phyloP scores from a whole-genome alignment of 306 rosid genomes.

The Lupinus albus region DNA sequence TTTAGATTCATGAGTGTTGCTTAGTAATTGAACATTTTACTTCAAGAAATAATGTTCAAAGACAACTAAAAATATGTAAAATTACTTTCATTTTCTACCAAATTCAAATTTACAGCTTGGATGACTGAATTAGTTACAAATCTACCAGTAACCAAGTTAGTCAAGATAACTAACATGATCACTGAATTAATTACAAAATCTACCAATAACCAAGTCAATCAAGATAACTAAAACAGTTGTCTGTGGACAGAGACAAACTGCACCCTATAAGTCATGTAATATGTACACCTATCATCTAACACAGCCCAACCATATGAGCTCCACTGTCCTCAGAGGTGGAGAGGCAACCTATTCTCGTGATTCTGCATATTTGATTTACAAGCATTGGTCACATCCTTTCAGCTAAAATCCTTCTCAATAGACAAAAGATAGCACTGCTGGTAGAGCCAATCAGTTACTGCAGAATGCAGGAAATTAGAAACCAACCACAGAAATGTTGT shows the following conservation, averaged over 20 bases:
- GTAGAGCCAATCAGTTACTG: conserved; percentile 53
- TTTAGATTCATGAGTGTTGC: conserved; percentile 34
- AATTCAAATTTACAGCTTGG: conserved; percentile 49
- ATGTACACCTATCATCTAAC: conserved; percentile 45
- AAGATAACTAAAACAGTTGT: conserved; percentile 33
- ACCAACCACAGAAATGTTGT: conserved; percentile 27
- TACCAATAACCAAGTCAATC: conserved; percentile 26
- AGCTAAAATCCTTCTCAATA: background rate
- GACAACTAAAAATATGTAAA: conserved; percentile 20
- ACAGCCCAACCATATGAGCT: conserved; percentile 23
- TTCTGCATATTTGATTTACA: conserved; percentile 14
- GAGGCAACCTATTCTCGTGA: conserved; percentile 8
- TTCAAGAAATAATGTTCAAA: conserved; percentile 16
- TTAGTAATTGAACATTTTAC: conserved; percentile 13
- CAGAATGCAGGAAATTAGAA: conserved; percentile 41
- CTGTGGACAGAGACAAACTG: conserved; percentile 41
- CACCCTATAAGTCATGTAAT: conserved; percentile 49
- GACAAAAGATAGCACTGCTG: background rate
- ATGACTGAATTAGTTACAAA: conserved; percentile 35
- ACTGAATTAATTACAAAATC: conserved; percentile 34
- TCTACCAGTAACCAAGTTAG: conserved; percentile 30
- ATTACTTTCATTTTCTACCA: conserved; percentile 42
- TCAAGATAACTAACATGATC: conserved; percentile 35
- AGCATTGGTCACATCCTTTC: conserved; percentile 2
- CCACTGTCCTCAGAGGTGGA: background rate